Conservation (phyloP, 495 filamentous ascomycete genomes). For the Penicillium salamii region DNA sequence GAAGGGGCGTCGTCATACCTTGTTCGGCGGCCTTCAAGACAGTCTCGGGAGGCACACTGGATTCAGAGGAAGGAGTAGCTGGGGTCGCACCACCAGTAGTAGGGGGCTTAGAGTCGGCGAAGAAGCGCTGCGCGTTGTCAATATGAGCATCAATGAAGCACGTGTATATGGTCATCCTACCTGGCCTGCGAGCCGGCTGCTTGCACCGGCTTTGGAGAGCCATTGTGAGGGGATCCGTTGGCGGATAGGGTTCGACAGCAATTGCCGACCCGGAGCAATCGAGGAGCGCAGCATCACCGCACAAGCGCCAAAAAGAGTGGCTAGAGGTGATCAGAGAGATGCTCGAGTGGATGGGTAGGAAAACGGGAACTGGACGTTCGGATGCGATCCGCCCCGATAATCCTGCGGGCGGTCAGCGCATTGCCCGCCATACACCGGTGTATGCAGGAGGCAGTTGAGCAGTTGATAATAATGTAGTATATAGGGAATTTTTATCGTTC, state of each 20-base stretch:
- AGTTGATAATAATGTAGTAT: neutral
- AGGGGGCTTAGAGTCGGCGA: conserved; percentile 41
- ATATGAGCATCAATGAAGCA: conserved; percentile 5
- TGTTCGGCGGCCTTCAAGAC: conserved; percentile 55
- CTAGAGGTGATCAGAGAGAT: conserved; percentile 23
- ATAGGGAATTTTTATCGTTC: too few species aligned
- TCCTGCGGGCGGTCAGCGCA: conserved; percentile 36
- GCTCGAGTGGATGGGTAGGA: conserved; percentile 35
- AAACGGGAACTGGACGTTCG: conserved; percentile 38
- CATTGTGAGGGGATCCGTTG: conserved; percentile 46
- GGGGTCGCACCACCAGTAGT: conserved; percentile 35
- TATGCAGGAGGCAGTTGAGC: neutral
- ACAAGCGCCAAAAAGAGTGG: conserved; percentile 37
- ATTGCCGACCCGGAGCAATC: conserved; percentile 43
- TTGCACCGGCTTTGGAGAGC: conserved; percentile 42
- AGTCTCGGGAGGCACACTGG: conserved; percentile 59
- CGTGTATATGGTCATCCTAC: conserved; percentile 29
- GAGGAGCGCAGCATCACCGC: conserved; percentile 52
- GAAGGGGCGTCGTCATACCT: conserved; percentile 34
- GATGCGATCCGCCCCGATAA: conserved; percentile 45
- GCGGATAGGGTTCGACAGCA: conserved; percentile 42
- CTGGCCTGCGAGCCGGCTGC: conserved; percentile 43
- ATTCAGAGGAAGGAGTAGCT: conserved; percentile 44
- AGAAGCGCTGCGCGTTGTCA: conserved; percentile 34
- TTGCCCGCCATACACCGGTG: neutral